phyloP scores from a whole-genome alignment of 768 basidiomycete genomes.

The Amanita subjunquillea region DNA sequence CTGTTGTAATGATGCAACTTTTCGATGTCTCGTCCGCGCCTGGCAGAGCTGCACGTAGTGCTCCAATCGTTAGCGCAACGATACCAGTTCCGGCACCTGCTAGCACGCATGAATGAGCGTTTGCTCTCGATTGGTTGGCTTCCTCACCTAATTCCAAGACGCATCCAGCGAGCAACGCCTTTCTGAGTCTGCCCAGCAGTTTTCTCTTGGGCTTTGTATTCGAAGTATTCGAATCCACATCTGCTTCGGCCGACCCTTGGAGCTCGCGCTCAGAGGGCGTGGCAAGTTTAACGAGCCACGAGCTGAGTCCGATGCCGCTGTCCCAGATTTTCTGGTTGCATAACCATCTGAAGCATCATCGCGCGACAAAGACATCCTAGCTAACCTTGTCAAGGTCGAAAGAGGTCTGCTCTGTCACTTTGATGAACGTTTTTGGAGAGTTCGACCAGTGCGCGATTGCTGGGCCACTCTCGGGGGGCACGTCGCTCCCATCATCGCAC shows the following conservation, averaged over 20 bases:
- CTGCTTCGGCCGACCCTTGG: background rate
- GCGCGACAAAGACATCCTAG: background rate
- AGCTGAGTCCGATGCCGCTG: conserved; percentile 77
- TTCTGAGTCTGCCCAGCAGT: conserved; percentile 13
- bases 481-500: background rate
- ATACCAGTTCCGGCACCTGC: conserved; percentile 82
- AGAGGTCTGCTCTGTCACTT: conserved; percentile 69
- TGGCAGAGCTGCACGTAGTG: conserved; percentile 33
- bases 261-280: background rate
- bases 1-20: conserved; percentile 48
- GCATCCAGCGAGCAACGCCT: conserved; percentile 31
- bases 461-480: background rate
- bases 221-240: background rate
- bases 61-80: conserved; percentile 57
- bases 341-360: conserved; percentile 10
- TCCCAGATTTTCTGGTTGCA: conserved; percentile 88
- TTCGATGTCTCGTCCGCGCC: background rate
- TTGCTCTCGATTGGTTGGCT: background rate
- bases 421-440: conserved; percentile 19
- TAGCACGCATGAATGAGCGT: background rate
- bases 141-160: conserved; percentile 64
- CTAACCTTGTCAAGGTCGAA: conserved; percentile 87
- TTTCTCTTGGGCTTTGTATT: background rate
- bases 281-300: conserved; percentile 50
- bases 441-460: background rate